phyloP scores from a whole-genome alignment of 805 yeast species.

The Wickerhamiella sorbophila region DNA sequence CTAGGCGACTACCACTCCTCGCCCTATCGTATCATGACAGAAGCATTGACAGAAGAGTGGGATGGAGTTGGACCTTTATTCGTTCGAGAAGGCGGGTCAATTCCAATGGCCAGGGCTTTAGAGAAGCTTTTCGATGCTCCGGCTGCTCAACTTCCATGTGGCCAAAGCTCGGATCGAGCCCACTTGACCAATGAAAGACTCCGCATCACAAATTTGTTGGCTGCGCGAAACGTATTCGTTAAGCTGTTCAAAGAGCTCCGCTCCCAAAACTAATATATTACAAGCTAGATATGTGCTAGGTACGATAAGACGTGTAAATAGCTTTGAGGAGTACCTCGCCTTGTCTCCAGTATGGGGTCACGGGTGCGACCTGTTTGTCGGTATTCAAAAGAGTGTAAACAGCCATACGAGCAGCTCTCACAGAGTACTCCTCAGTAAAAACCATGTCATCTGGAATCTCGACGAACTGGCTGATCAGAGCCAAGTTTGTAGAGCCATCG shows the following conservation, averaged over 20 bases:
- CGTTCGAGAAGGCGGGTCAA: conserved; percentile 93
- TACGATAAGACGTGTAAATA: too few species aligned
- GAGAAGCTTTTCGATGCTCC: conserved; percentile 74
- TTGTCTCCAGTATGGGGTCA: too few species aligned
- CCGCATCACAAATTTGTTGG: conserved; percentile 62
- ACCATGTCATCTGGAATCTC: too few species aligned
- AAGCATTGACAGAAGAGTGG: conserved; percentile 62
- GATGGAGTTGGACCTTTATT: conserved; percentile 57
- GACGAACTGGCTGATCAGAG: too few species aligned
- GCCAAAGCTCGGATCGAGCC: conserved; percentile 89
- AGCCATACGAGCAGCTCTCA: too few species aligned
- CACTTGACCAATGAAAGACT: conserved; percentile 80
- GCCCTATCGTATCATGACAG: conserved; percentile 52
- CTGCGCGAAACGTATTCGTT: conserved; percentile 45
- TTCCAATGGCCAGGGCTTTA: conserved; percentile 74
- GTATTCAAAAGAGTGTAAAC: too few species aligned
- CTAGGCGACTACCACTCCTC: conserved; percentile 69
- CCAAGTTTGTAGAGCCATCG: too few species aligned
- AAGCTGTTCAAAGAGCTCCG: conserved; percentile 7
- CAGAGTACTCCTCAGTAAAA: too few species aligned
- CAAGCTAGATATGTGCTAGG: too few species aligned
- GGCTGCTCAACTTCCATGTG: conserved; percentile 94
- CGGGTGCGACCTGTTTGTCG: too few species aligned
- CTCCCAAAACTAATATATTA: not conserved
- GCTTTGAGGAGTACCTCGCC: too few species aligned